A percentile compares a stretch with the other conserved stretches of the same genome.
Evolutionary conservation across 345 rosid species (phyloP).

Genomic region (Trapa bicornis): DNA sequence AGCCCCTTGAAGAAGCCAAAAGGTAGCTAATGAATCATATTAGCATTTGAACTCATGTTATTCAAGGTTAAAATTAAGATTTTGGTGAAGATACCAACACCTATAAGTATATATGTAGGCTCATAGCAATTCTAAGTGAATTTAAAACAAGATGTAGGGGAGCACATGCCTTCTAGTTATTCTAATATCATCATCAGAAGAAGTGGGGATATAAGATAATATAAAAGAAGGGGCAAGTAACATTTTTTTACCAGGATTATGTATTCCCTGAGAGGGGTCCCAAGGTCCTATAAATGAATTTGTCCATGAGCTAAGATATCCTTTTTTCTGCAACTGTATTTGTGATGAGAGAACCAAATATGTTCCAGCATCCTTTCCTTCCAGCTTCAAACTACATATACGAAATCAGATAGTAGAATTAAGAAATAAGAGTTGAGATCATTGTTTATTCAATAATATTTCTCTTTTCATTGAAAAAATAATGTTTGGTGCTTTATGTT

Average conservation of each 20-base stretch:
- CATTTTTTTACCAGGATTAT: slow-evolving; percentile 71
- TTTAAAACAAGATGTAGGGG: background rate
- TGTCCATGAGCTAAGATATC: slow-evolving; percentile 86
- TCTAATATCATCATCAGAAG: background rate
- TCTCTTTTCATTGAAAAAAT: background rate
- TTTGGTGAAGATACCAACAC: background rate
- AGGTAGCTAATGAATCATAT: background rate
- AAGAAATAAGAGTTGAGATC: background rate
- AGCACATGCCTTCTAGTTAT: background rate
- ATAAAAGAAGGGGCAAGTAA: background rate
- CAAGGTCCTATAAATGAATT: slow-evolving; percentile 99
- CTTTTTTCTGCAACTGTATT: slow-evolving; percentile 73
- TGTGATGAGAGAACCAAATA: slow-evolving; percentile 83
- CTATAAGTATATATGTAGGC: background rate
- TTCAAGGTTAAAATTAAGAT: background rate
- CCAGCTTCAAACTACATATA: slow-evolving; percentile 44
- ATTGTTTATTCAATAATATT: slow-evolving; percentile 2
- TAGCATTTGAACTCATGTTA: background rate
- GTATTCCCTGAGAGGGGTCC: slow-evolving; percentile 98
- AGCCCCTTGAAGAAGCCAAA: background rate
- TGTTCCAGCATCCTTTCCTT: slow-evolving; percentile 76
- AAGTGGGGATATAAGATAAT: background rate
- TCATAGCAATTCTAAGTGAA: background rate
- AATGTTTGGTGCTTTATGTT: background rate
- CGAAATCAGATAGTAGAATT: slow-evolving; percentile 12